Evolutionary conservation across 352 stramenopile species (phyloP), one percentile per base, ranked within the genome.

Genomic region (Globisporangium emineosum): DNA sequence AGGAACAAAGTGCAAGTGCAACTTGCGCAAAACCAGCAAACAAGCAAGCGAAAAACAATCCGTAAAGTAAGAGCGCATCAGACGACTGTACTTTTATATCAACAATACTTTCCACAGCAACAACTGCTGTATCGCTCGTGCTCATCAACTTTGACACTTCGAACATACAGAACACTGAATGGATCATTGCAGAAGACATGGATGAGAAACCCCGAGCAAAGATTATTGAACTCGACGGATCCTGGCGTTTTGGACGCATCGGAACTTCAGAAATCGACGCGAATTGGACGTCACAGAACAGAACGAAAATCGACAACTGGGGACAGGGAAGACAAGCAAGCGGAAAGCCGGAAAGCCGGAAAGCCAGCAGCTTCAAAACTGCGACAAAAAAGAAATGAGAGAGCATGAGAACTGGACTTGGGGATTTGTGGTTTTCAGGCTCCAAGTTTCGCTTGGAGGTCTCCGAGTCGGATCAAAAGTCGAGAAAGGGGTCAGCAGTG

Each of bases 1-100:
- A 52, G 7, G 19, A 55, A 27, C 49, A 55, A 35, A 50, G 25
- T 33, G 30, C 50, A 56, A 56, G 32, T 43, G 47, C 45, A 47
- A 53, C 8, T 15, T 21, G 43, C n/a, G 7, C 42, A 17, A 35
- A 35, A 35, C 32, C 9, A 35, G 1, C 32, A 35, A 10, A 45
- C 37, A 45, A 45, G 9, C 12, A 12, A 32, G 5, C 17, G 8
- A 52, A 1, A 51, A 29, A 10, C 47, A 53, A 45, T 2, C 15
- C 37, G 47, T 32, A 33, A 54, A 53, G 23, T 53, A 53, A 54
- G 23, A 54, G 10, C 23, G 27, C 23, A n/a, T n/a, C n/a, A n/a
- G 37, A 4, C 17, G 37, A 15, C 10, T 53, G 45, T 53, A 53
- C 21, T 32, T 54, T 54, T 27, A 33, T 54, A 54, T 32, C 23